Percentiles rank a stretch among this genome's conserved stretches.
phyloP scores from a whole-genome alignment of 2,329 filamentous ascomycete genomes.

The Pseudocercospora fijiensis region DNA sequence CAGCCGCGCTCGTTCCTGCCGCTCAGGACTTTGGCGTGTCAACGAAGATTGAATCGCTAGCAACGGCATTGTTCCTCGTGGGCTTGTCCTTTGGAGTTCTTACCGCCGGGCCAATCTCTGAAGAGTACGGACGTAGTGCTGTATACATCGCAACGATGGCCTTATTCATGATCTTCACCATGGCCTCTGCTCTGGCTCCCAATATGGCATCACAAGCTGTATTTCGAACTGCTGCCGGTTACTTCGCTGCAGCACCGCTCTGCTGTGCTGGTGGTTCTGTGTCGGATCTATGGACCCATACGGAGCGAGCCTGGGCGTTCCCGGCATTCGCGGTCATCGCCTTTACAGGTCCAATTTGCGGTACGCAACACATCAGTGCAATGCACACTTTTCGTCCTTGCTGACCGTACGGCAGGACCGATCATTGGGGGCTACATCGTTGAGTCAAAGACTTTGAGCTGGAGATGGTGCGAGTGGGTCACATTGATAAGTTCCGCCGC shows the following conservation, averaged over 20 bases:
- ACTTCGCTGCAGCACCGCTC: neutral
- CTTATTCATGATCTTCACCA: neutral
- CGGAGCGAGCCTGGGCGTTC: conserved; percentile 28
- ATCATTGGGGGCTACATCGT: conserved; percentile 3
- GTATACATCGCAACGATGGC: conserved; percentile 18
- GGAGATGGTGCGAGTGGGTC: conserved; percentile 15
- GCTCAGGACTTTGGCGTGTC: neutral
- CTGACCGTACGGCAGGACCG: neutral
- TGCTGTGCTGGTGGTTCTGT: conserved; percentile 46
- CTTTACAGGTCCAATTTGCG: conserved; percentile 42
- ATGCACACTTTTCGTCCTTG: neutral
- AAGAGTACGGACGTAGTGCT: conserved; percentile 37
- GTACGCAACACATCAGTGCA: conserved; percentile 8
- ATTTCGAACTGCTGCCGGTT: conserved; percentile 16
- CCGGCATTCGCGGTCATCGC: conserved; percentile 52
- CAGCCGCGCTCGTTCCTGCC: neutral
- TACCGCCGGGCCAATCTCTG: conserved; percentile 41
- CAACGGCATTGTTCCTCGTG: conserved; percentile 25
- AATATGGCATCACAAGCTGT: conserved; percentile 24
- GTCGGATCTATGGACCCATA: conserved; percentile 3
- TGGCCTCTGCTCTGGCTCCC: neutral
- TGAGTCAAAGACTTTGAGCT: conserved; percentile 16
- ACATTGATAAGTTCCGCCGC: conserved; percentile 30
- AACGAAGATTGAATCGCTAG: neutral
- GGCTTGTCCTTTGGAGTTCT: conserved; percentile 42